Evolutionary conservation across 1,284 basidiomycete species (phyloP).

Genomic region (Papiliotrema terrestris): DNA sequence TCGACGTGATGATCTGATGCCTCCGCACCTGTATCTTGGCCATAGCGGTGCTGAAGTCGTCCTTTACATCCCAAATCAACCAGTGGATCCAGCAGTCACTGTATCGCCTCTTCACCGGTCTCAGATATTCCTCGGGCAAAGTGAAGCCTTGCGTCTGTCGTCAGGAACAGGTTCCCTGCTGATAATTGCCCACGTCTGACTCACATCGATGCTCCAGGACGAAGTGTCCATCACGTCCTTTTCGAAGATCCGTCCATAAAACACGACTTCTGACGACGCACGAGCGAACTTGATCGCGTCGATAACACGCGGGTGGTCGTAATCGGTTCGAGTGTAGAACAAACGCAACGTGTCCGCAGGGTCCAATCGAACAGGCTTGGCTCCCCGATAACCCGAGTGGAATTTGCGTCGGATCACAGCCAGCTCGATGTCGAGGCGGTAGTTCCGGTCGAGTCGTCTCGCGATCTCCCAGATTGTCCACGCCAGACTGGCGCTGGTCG

Average conservation of each 20-base stretch:
- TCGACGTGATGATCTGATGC: too few species aligned
- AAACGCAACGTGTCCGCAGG: not conserved
- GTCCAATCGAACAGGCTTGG: too few species aligned
- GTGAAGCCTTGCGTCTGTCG: too few species aligned
- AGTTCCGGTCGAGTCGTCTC: constrained; percentile 12
- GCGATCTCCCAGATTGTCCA: constrained; percentile 36
- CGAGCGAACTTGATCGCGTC: constrained; percentile 1
- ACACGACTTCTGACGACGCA: constrained; percentile 2
- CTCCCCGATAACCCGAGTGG: too few species aligned
- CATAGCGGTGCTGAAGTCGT: too few species aligned
- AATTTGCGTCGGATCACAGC: not conserved
- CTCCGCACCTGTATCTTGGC: not conserved
- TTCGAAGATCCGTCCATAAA: constrained; percentile 6
- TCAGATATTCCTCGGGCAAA: too few species aligned
- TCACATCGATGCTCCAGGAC: constrained; percentile 1
- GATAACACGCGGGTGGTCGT: too few species aligned
- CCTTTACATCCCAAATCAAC: too few species aligned
- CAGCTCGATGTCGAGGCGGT: not conserved
- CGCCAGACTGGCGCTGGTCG: constrained; percentile 9
- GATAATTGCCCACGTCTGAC: not conserved
- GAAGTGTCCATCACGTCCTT: not conserved
- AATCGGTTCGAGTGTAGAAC: not conserved
- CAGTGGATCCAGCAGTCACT: too few species aligned
- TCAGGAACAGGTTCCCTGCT: too few species aligned
- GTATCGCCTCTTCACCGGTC: too few species aligned